A percentile compares a stretch with the other conserved stretches of the same genome.
Conservation (phyloP, 2,329 filamentous ascomycete species). For the Verticillium klebahnii region DNA sequence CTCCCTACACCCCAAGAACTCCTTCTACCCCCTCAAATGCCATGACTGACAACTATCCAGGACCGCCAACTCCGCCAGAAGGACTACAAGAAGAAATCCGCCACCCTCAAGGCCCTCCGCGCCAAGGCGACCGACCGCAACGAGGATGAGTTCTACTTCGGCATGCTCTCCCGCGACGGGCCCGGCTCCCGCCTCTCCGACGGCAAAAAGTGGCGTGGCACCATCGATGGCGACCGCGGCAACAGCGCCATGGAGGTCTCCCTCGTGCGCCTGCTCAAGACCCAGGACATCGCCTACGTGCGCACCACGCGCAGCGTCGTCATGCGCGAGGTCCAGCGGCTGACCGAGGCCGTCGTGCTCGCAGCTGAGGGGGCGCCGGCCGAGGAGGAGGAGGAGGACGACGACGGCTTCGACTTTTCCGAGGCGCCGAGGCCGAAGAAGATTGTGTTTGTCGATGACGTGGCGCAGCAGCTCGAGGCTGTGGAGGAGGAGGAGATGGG, state of each 20-base stretch:
- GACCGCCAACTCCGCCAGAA: conserved; percentile 62
- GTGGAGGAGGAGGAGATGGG: conserved; percentile 25
- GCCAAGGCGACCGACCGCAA: conserved; percentile 62
- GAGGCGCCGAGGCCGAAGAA: conserved; percentile 35
- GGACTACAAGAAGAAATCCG: conserved; percentile 64
- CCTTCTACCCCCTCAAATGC: not conserved
- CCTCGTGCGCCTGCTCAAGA: conserved; percentile 60
- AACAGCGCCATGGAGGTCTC: conserved; percentile 52
- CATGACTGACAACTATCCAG: conserved; percentile 20
- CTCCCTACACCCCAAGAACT: not conserved
- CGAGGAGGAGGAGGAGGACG: conserved; percentile 28
- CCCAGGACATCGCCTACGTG: conserved; percentile 63
- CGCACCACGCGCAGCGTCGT: conserved; percentile 58
- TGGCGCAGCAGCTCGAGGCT: conserved; percentile 26
- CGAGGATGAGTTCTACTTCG: conserved; percentile 70
- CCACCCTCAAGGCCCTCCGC: conserved; percentile 52
- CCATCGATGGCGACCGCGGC: conserved; percentile 52
- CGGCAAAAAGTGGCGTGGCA: conserved; percentile 50
- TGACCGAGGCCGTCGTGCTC: conserved; percentile 51
- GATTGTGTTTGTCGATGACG: conserved; percentile 46
- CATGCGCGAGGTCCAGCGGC: conserved; percentile 48
- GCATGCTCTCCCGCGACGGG: conserved; percentile 60
- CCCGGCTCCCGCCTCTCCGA: conserved; percentile 44
- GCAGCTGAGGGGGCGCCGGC: conserved; percentile 30
- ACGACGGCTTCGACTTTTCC: conserved; percentile 20